phyloP scores from a whole-genome alignment of 2,329 filamentous ascomycete species.

The Beauveria asiatica region DNA sequence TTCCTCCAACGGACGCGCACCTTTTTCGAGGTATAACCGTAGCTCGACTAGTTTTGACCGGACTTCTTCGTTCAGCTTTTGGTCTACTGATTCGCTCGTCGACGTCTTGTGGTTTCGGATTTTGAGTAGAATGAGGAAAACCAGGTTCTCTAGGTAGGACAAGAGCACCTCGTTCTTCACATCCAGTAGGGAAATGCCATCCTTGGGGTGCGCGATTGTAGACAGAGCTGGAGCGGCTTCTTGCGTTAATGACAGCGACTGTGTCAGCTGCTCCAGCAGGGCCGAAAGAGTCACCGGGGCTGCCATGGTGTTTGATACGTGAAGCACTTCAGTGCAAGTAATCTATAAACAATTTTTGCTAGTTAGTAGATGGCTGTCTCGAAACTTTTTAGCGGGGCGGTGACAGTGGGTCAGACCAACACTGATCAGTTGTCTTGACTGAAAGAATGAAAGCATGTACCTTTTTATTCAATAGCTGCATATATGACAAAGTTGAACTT shows the following conservation, averaged over 20 bases:
- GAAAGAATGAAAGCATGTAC: not conserved
- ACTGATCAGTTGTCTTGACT: not conserved
- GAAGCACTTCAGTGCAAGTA: not conserved
- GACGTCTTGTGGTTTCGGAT: conserved; percentile 47
- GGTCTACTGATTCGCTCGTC: conserved; percentile 13
- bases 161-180: conserved; percentile 96
- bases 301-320: conserved; percentile 31
- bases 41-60: conserved; percentile 85
- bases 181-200: conserved; percentile 91
- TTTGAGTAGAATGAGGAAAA: conserved; percentile 78
- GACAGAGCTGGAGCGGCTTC: conserved; percentile 56
- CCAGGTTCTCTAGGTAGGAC: conserved; percentile 89
- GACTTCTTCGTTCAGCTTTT: conserved; percentile 52
- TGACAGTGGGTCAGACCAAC: not conserved
- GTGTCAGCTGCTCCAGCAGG: conserved; percentile 45
- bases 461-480: not conserved
- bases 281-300: conserved; percentile 40
- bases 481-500: not conserved
- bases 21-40: conserved; percentile 87
- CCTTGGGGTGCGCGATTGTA: conserved; percentile 62
- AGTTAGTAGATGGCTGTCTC: not conserved
- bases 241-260: conserved; percentile 53
- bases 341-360: conserved; percentile 10
- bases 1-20: conserved; percentile 80
- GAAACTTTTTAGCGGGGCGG: conserved; percentile 18